phyloP scores from a whole-genome alignment of 495 filamentous ascomycete genomes.

The Delitschia confertaspora region DNA sequence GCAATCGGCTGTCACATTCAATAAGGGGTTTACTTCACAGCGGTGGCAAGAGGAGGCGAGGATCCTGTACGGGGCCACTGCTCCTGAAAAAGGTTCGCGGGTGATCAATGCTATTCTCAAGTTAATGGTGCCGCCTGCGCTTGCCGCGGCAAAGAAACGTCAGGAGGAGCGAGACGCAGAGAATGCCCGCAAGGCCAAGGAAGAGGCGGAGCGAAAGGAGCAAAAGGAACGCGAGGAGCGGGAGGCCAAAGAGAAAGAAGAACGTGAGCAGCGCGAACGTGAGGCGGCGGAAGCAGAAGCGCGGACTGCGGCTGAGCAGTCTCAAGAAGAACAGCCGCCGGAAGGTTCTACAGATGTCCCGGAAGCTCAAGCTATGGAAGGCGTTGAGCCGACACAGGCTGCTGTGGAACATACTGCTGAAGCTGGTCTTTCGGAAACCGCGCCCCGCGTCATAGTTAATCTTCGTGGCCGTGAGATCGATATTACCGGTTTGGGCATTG shows the following conservation, averaged over 20 bases:
- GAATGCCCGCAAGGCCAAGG: conserved; percentile 33
- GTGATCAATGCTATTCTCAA: conserved; percentile 64
- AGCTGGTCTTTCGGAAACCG: conserved; percentile 44
- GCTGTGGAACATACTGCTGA: conserved; percentile 29
- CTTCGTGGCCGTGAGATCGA: conserved; percentile 80
- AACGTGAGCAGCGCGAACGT: conserved; percentile 58
- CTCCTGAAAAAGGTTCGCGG: conserved; percentile 62
- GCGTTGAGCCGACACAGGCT: conserved; percentile 53
- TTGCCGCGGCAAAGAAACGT: conserved; percentile 60
- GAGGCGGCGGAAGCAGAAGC: conserved; percentile 51
- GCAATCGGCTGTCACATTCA: conserved; percentile 60
- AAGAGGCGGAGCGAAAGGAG: conserved; percentile 43
- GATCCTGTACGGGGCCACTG: conserved; percentile 63
- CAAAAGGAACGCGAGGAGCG: conserved; percentile 35
- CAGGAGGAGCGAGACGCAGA: conserved; percentile 32
- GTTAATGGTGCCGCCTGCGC: conserved; percentile 72
- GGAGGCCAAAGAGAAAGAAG: conserved; percentile 49
- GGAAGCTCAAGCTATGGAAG: conserved; percentile 70
- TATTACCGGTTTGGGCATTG: conserved; percentile 88
- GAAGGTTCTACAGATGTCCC: conserved; percentile 28
- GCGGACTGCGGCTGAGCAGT: conserved; percentile 37
- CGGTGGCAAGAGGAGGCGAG: conserved; percentile 90
- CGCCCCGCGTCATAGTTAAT: conserved; percentile 59
- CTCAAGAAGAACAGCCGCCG: conserved; percentile 25
- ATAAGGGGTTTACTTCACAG: conserved; percentile 53